A percentile compares a stretch with the other conserved stretches of the same genome.
phyloP scores from a whole-genome alignment of 2,329 filamentous ascomycete genomes.

The Diplodia scrobiculata region DNA sequence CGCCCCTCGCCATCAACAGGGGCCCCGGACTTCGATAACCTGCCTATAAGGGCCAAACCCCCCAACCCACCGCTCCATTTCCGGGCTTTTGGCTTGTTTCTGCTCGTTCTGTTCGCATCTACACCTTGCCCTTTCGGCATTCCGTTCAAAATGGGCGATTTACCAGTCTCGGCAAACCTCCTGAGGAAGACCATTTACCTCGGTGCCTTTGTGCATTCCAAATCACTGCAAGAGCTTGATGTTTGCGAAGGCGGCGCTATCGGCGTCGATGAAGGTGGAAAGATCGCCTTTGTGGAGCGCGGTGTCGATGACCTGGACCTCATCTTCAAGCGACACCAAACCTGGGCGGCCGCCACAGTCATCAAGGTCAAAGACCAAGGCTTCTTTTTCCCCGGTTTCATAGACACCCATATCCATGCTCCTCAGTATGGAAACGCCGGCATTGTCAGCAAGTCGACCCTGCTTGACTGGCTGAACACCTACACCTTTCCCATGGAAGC shows the following conservation, averaged over 20 bases:
- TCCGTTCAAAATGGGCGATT: slow-evolving; percentile 15
- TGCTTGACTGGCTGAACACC: slow-evolving; percentile 88
- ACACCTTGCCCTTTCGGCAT: neutral
- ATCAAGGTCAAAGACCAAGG: slow-evolving; percentile 52
- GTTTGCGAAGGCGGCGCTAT: slow-evolving; percentile 52
- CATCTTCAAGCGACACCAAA: slow-evolving; percentile 35
- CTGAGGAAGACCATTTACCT: slow-evolving; percentile 50
- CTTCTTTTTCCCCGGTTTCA: slow-evolving; percentile 84
- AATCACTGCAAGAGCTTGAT: slow-evolving; percentile 52
- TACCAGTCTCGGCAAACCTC: neutral
- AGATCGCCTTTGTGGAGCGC: slow-evolving; percentile 53
- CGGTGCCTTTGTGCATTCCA: slow-evolving; percentile 64
- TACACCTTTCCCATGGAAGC: slow-evolving; percentile 95
- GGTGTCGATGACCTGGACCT: slow-evolving; percentile 37
- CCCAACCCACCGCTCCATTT: neutral
- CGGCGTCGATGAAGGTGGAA: slow-evolving; percentile 56
- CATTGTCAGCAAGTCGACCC: slow-evolving; percentile 88
- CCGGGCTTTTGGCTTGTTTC: neutral
- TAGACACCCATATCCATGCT: slow-evolving; percentile 94
- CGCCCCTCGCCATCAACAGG: slow-evolving; percentile 7
- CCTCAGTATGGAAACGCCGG: slow-evolving; percentile 93
- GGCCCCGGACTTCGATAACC: slow-evolving; percentile 4
- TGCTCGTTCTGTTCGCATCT: neutral
- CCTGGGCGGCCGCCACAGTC: slow-evolving; percentile 49
- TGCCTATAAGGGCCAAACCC: neutral